Percentiles rank a stretch among this genome's conserved stretches.
phyloP scores from a whole-genome alignment of 352 stramenopile species.

The Pythium vanterpoolii region DNA sequence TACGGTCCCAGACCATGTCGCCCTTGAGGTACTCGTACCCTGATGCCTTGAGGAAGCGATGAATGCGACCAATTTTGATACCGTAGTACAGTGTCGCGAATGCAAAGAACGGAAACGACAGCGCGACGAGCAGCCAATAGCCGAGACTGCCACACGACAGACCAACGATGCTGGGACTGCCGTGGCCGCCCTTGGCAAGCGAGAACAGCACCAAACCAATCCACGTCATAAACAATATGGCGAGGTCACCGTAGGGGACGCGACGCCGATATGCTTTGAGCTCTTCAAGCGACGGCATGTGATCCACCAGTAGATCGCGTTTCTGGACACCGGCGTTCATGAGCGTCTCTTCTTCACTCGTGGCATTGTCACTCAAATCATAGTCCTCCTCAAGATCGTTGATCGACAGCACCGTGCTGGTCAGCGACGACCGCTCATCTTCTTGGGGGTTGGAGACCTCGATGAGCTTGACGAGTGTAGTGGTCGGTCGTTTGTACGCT shows the following conservation, averaged over 20 bases:
- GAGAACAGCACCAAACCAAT: conserved; percentile 74
- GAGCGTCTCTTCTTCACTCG: conserved; percentile 57
- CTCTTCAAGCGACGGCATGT: conserved; percentile 37
- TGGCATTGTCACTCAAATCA: conserved; percentile 30
- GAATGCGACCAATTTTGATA: conserved; percentile 56
- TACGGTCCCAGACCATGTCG: conserved; percentile 93
- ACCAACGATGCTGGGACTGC: conserved; percentile 66
- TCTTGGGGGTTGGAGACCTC: conserved; percentile 42
- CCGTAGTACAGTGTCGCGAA: conserved; percentile 74
- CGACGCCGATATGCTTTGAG: conserved; percentile 47
- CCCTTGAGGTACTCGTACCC: conserved; percentile 94
- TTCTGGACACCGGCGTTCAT: conserved; percentile 48
- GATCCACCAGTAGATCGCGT: conserved; percentile 23
- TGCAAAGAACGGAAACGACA: conserved; percentile 74
- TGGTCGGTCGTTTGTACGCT: conserved; percentile 43
- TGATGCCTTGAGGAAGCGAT: conserved; percentile 53
- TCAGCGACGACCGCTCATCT: conserved; percentile 22
- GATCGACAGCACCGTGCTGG: conserved; percentile 28
- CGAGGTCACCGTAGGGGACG: conserved; percentile 58
- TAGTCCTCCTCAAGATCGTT: conserved; percentile 25
- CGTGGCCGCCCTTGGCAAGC: conserved; percentile 75
- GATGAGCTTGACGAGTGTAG: conserved; percentile 17
- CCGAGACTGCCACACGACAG: conserved; percentile 55
- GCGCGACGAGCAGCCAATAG: conserved; percentile 60
- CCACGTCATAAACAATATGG: conserved; percentile 75